Conservation (phyloP, 2,329 filamentous ascomycete genomes). For the Aspergillus neoniger region DNA sequence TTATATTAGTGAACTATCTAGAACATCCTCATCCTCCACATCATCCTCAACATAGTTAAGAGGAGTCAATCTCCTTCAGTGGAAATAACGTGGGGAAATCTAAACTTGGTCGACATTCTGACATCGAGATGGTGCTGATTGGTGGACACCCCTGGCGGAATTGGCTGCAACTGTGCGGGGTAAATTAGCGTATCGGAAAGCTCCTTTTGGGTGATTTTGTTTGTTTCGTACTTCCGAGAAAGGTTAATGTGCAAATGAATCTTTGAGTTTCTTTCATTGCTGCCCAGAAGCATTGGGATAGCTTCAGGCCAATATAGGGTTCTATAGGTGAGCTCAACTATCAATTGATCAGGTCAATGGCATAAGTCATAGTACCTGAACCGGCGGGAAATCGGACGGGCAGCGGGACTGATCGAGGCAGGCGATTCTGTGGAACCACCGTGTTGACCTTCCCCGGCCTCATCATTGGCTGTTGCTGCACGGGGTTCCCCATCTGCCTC, state of each 20-base stretch:
- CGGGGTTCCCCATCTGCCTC: neutral
- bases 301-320: no score
- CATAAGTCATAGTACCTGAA: neutral
- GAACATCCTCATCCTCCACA: neutral
- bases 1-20: no score
- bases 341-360: neutral
- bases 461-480: slow-evolving; percentile 1
- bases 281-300: no score
- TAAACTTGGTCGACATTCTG: slow-evolving; percentile 4
- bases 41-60: neutral
- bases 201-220: neutral
- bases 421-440: neutral
- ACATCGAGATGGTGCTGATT: slow-evolving; percentile 12
- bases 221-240: neutral
- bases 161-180: slow-evolving; percentile 8
- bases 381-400: neutral
- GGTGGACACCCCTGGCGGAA: neutral
- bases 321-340: neutral
- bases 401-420: slow-evolving; percentile 7
- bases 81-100: neutral
- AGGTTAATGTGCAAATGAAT: no score
- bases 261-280: no score
- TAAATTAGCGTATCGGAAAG: slow-evolving; percentile 4
- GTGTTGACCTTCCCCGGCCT: slow-evolving; percentile 3
- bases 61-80: neutral